Conservation (phyloP, 306 rosid species). For the Medicago arabica region DNA sequence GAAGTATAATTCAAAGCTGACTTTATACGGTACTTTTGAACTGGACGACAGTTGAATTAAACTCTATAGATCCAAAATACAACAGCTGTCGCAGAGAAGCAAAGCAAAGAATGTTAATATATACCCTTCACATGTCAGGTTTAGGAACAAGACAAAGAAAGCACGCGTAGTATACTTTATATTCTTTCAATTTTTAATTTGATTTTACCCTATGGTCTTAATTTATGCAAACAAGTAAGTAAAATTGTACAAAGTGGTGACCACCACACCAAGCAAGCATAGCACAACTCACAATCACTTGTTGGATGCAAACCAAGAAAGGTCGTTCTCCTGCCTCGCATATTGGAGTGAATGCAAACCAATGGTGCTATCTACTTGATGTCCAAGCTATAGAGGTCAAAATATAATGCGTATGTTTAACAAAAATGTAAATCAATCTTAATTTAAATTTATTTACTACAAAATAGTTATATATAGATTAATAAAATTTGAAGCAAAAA, state of each 20-base stretch:
- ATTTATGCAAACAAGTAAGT: background rate
- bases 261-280: background rate
- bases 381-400: background rate
- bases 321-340: conserved; percentile 31
- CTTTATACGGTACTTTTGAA: background rate
- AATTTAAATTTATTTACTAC: no score
- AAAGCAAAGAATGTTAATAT: conserved; percentile 27
- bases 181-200: background rate
- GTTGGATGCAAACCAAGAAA: conserved; percentile 35
- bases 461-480: no score
- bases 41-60: background rate
- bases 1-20: no score
- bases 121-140: conserved; percentile 25
- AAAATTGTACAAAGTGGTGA: conserved; percentile 2
- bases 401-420: no score
- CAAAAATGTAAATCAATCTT: no score
- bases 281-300: background rate
- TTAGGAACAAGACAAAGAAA: conserved; percentile 36
- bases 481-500: no score
- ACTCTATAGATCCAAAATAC: background rate
- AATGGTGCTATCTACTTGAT: no score
- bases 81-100: background rate
- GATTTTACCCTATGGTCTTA: background rate
- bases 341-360: background rate
- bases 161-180: conserved; percentile 30